Evolutionary conservation across 176 grass and related monocot species (phyloP), one percentile per base, ranked within the genome.

Genomic region (Musa acuminata): DNA sequence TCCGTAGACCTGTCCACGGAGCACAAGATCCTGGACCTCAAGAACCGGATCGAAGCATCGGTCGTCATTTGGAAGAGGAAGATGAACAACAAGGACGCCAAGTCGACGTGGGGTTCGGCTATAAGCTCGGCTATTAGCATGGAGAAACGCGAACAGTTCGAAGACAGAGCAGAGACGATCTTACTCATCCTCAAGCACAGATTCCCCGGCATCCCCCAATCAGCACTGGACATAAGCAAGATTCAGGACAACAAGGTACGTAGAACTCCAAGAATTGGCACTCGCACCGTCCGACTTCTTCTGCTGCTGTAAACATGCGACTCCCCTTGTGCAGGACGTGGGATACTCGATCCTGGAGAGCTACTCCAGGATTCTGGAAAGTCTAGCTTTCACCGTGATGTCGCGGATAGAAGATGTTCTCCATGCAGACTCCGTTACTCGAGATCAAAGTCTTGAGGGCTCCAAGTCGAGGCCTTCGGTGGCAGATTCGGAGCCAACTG

Each of bases 11-110:
- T 99, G 75, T 89, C 91, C 17, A 94, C 82, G 17, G 96, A 99
- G 78, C 96, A 99, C 82, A 99, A 94, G 86, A 91, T 99, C 83
- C 76, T 90, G 29, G 96, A 99, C 78, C 91, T 99, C 69, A 99
- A 99, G 76, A 87, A 99, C 83, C 82, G 86, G 66, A 99, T 99
- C 49, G 96, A 99, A 88, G 96, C 96, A 79, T 99, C 91, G 0
- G 84, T 99, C 24, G 83, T 99, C 82, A 99, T 99, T 83, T 99
- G 96, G 96, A 91, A 86, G 86, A 80, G 96, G 72, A 99, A 99
- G 91, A 90, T 99, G 96, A 73, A 84, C 79, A 87, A 87, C 83
- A 99, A 99, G 76, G 96, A 99, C 81, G 53, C 67, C 75, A 99
- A 99, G 80, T 99, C 96, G 13, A 16, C 96, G 0, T 99, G 91